Percentiles rank a stretch among this genome's conserved stretches.
Conservation (phyloP, 1,139 yeast genomes). For the Pichia sp. region DNA sequence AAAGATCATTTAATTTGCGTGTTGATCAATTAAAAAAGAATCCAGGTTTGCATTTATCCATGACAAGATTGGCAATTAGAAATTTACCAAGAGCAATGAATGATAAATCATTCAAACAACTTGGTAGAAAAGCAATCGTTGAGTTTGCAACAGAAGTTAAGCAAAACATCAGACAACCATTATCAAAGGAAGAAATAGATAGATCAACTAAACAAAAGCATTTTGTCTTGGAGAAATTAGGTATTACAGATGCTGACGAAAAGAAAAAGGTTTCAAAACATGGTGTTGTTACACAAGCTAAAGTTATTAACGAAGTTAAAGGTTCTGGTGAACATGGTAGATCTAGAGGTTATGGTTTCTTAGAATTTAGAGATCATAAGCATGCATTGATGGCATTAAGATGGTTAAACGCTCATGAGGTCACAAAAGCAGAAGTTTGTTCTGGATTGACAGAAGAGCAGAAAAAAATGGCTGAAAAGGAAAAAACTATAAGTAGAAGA, state of each 20-base stretch:
- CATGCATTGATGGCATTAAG: conserved; percentile 94
- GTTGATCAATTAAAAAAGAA: conserved; percentile 89
- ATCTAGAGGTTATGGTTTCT: conserved; percentile 95
- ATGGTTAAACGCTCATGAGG: conserved; percentile 95
- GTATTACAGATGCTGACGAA: conserved; percentile 45
- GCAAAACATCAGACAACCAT: conserved; percentile 71
- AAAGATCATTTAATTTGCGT: conserved; percentile 81
- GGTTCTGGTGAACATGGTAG: conserved; percentile 87
- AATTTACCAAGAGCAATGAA: conserved; percentile 93
- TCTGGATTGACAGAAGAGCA: conserved; percentile 77
- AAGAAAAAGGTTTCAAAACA: conserved; percentile 64
- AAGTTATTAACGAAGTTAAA: conserved; percentile 88
- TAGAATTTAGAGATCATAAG: conserved; percentile 91
- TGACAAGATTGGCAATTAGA: conserved; percentile 92
- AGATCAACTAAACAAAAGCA: conserved; percentile 70
- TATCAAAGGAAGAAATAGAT: conserved; percentile 83
- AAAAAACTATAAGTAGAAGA: conserved; percentile 56
- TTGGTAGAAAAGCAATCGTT: conserved; percentile 93
- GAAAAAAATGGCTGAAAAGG: conserved; percentile 49
- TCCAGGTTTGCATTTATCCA: conserved; percentile 85
- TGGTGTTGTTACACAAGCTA: conserved; percentile 93
- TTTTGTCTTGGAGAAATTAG: conserved; percentile 32
- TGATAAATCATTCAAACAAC: conserved; percentile 82
- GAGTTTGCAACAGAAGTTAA: conserved; percentile 93
- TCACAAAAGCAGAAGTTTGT: conserved; percentile 63